Evolutionary conservation across 495 filamentous ascomycete genomes (phyloP).

Genomic region (Schizothecium vesticola): DNA sequence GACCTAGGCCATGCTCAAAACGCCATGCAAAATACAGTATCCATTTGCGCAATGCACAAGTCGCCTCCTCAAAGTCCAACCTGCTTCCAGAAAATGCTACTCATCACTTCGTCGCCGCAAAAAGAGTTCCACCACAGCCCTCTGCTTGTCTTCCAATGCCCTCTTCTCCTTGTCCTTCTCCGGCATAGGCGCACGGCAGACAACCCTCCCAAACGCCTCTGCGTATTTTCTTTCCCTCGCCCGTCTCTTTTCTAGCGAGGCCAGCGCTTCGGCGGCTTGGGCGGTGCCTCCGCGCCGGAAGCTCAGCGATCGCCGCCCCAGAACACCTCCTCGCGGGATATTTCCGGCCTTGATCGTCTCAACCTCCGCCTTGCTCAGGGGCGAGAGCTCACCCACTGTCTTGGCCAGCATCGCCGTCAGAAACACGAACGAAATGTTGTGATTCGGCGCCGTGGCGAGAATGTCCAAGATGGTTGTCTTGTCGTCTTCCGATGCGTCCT

Average conservation of each 20-base stretch:
- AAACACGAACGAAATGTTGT: slow-evolving; percentile 83
- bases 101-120: slow-evolving; percentile 23
- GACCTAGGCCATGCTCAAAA: neutral
- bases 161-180: slow-evolving; percentile 44
- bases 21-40: neutral
- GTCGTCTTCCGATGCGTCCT: slow-evolving; percentile 54
- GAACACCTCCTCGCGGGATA: slow-evolving; percentile 15
- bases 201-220: slow-evolving; percentile 43
- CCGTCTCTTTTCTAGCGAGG: slow-evolving; percentile 34
- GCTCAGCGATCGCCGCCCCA: slow-evolving; percentile 33
- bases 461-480: slow-evolving; percentile 66
- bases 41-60: neutral
- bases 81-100: neutral
- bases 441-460: slow-evolving; percentile 62
- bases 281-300: slow-evolving; percentile 33
- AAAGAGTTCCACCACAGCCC: slow-evolving; percentile 38
- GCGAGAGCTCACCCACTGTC: slow-evolving; percentile 42
- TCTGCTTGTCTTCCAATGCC: slow-evolving; percentile 41
- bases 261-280: slow-evolving; percentile 22
- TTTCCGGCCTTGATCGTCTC: slow-evolving; percentile 23
- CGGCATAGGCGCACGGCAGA: slow-evolving; percentile 38
- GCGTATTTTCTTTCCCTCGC: slow-evolving; percentile 41
- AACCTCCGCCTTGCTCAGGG: slow-evolving; percentile 34
- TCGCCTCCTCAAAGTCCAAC: neutral
- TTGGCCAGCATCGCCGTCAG: slow-evolving; percentile 67